Conservation (phyloP, 805 yeast species). For the Ogataea salicorniae region DNA sequence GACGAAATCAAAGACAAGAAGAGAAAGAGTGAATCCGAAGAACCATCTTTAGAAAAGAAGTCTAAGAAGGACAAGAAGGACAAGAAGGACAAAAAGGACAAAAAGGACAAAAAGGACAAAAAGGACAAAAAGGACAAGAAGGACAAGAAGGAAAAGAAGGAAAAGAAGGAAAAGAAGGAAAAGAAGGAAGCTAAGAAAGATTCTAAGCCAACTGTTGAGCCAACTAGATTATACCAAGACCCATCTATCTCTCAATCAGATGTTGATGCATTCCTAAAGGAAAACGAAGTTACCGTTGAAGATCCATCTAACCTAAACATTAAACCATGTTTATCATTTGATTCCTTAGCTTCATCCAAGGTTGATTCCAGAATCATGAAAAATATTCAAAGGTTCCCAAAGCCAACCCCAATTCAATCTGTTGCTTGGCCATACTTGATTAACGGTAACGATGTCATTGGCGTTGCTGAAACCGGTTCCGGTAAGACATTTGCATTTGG, state of each 20-base stretch:
- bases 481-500: conserved; percentile 98
- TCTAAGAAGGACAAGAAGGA: conserved; percentile 26
- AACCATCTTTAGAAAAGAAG: conserved; percentile 25
- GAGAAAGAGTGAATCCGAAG: conserved; percentile 22
- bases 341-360: conserved; percentile 40
- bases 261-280: conserved; percentile 54
- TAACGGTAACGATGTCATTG: conserved; percentile 78
- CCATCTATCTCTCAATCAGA: conserved; percentile 41
- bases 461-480: conserved; percentile 98
- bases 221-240: conserved; percentile 13
- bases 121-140: conserved; percentile 33
- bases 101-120: conserved; percentile 25
- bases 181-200: conserved; percentile 22
- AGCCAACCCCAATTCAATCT: conserved; percentile 95
- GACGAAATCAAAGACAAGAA: conserved; percentile 26
- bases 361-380: conserved; percentile 51
- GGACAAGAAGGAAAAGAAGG: conserved; percentile 37
- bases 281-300: conserved; percentile 76
- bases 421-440: conserved; percentile 90
- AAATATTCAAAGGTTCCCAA: conserved; percentile 68
- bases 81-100: conserved; percentile 22
- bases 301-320: conserved; percentile 51
- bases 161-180: conserved; percentile 32
- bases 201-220: conserved; percentile 16
- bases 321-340: conserved; percentile 68